These are phyloP conservation scores for Psilocybe subaeruginosa DNA, from an alignment of 768 basidiomycete genomes.

Conservation along the genomic window DNA sequence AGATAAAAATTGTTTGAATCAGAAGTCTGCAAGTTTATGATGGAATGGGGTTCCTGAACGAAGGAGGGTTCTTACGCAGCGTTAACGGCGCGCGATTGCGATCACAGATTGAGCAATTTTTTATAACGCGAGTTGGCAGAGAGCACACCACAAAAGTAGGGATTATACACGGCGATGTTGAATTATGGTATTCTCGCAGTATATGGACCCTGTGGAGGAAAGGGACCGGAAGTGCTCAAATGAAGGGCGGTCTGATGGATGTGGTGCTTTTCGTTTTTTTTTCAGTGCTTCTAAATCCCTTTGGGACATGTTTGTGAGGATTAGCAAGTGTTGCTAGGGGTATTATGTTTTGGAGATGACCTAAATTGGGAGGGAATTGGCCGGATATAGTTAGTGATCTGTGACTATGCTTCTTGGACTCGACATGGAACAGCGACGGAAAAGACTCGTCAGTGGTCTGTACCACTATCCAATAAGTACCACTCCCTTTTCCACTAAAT, in stretches of 20 bases:
- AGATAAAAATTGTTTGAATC: neutral
- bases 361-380: slow-evolving; percentile 3
- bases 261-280: too few species aligned
- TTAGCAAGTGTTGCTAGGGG: neutral
- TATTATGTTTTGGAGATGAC: neutral
- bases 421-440: slow-evolving; percentile 13
- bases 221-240: too few species aligned
- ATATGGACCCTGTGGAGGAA: neutral
- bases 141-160: neutral
- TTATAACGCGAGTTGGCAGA: neutral
- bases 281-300: neutral
- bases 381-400: slow-evolving; percentile 8
- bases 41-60: neutral
- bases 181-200: neutral
- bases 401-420: slow-evolving; percentile 7
- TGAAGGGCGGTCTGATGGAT: too few species aligned
- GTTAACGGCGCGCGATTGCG: neutral
- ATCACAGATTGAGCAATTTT: neutral
- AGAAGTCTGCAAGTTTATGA: slow-evolving; percentile 2
- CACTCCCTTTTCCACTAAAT: slow-evolving; percentile 4
- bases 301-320: neutral
- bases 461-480: slow-evolving; percentile 4
- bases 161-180: neutral
- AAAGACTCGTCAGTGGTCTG: slow-evolving; percentile 4
- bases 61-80: neutral